Conservation (phyloP, 169 alveolate species). For the Plasmodium coatneyi region DNA sequence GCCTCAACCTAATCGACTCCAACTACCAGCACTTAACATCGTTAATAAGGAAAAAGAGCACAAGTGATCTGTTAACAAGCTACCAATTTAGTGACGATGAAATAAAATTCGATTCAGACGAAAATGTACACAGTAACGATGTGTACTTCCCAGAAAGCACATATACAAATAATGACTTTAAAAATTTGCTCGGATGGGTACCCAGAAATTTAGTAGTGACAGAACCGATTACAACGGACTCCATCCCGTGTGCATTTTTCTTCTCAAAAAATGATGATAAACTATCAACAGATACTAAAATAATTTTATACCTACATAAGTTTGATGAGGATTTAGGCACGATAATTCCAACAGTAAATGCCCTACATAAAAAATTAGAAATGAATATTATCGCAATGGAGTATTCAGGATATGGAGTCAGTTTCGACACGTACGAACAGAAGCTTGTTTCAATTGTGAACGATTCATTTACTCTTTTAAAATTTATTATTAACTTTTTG, state of each 20-base stretch:
- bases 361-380: conserved; percentile 53
- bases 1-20: conserved; percentile 37
- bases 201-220: conserved; percentile 50
- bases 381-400: conserved; percentile 71
- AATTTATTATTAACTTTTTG: conserved; percentile 53
- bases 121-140: conserved; percentile 19
- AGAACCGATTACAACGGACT: conserved; percentile 44
- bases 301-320: conserved; percentile 60
- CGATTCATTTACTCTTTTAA: conserved; percentile 64
- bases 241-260: conserved; percentile 70
- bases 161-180: conserved; percentile 59
- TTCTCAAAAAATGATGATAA: conserved; percentile 10
- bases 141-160: conserved; percentile 50
- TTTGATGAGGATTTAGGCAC: conserved; percentile 70
- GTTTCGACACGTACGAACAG: conserved; percentile 57
- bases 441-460: conserved; percentile 56
- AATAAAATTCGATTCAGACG: conserved; percentile 57
- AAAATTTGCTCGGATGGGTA: conserved; percentile 74
- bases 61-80: conserved; percentile 18
- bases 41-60: conserved; percentile 9
- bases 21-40: conserved; percentile 24
- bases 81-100: conserved; percentile 72
- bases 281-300: conserved; percentile 8
- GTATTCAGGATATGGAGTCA: conserved; percentile 71
- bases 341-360: conserved; percentile 58